Evolutionary conservation across 2,329 filamentous ascomycete genomes (phyloP).

Genomic region (Onygena corvina): DNA sequence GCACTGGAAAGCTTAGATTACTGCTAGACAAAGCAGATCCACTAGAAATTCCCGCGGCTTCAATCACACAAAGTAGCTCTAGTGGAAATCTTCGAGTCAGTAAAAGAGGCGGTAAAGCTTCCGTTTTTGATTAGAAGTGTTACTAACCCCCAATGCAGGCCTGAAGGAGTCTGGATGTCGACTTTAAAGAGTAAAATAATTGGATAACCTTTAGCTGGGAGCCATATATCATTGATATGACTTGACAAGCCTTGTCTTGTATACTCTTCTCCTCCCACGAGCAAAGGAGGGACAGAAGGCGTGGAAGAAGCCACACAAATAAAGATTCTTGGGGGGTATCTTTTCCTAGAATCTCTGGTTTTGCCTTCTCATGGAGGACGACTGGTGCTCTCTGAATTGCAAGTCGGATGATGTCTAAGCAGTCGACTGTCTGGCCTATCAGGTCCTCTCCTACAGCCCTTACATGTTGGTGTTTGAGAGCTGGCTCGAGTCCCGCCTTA

Average conservation of each 20-base stretch:
- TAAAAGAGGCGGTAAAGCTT: background rate
- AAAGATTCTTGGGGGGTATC: conserved; percentile 36
- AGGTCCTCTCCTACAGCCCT: conserved; percentile 36
- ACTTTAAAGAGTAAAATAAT: conserved; percentile 21
- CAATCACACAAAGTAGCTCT: conserved; percentile 25
- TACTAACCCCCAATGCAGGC: conserved; percentile 30
- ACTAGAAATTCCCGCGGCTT: background rate
- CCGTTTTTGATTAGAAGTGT: conserved; percentile 10
- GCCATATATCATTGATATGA: conserved; percentile 25
- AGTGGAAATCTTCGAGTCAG: background rate
- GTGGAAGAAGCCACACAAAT: conserved; percentile 43
- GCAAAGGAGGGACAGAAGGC: conserved; percentile 39
- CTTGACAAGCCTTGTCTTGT: conserved; percentile 28
- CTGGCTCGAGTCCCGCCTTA: conserved; percentile 59
- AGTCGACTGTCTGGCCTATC: conserved; percentile 44
- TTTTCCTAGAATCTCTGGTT: conserved; percentile 45
- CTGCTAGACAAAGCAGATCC: background rate
- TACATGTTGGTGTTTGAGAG: conserved; percentile 35
- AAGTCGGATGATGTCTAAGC: conserved; percentile 63
- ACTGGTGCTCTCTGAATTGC: conserved; percentile 61
- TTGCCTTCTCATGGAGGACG: conserved; percentile 53
- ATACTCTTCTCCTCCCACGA: conserved; percentile 32
- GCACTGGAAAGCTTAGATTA: conserved; percentile 17
- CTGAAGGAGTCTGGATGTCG: conserved; percentile 25
- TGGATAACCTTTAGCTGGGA: conserved; percentile 26